phyloP scores from a whole-genome alignment of 495 filamentous ascomycete genomes.

The Penicillium ochrochloron region DNA sequence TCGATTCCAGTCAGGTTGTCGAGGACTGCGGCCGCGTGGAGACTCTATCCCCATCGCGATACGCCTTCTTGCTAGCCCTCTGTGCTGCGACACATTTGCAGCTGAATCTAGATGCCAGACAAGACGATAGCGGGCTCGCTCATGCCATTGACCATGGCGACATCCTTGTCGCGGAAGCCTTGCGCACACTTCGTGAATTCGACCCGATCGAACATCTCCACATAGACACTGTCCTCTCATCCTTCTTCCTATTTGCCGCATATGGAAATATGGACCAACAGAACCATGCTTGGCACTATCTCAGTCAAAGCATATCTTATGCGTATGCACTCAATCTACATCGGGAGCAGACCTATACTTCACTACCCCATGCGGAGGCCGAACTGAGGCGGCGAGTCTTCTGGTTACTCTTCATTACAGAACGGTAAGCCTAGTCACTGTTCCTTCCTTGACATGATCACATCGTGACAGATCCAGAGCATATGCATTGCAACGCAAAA shows the following conservation, averaged over 20 bases:
- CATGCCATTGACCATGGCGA: not conserved
- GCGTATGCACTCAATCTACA: not conserved
- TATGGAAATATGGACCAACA: conserved; percentile 1
- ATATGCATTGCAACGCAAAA: not conserved
- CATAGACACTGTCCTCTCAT: not conserved
- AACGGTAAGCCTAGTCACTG: not conserved
- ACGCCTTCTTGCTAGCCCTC: not conserved
- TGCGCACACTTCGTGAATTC: not conserved
- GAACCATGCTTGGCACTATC: not conserved
- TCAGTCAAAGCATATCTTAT: not conserved
- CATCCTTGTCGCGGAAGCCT: not conserved
- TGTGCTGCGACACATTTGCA: not conserved
- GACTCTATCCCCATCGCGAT: not conserved
- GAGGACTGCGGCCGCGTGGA: not conserved
- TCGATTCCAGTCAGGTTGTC: not conserved
- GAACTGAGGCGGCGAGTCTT: not conserved
- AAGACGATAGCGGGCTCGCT: not conserved
- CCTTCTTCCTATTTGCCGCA: not conserved
- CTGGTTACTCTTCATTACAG: not conserved
- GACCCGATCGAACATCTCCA: not conserved
- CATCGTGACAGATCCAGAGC: not conserved
- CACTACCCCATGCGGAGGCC: not conserved
- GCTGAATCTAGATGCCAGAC: not conserved
- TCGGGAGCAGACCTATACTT: not conserved
- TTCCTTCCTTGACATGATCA: not conserved